phyloP scores from a whole-genome alignment of 2,329 filamentous ascomycete species.

The Ascochyta clinopodiicola region DNA sequence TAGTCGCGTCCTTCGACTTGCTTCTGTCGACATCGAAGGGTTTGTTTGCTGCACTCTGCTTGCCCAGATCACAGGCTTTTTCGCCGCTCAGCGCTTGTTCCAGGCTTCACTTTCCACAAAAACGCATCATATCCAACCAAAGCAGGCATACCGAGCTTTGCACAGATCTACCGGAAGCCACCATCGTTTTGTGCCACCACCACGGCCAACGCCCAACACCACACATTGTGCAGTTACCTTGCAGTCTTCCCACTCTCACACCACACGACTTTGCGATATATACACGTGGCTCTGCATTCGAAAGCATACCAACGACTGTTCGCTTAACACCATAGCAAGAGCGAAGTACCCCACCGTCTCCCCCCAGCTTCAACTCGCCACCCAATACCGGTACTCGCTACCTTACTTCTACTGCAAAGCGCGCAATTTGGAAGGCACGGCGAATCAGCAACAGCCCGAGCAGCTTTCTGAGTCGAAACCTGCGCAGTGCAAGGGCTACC shows the following conservation, averaged over 20 bases:
- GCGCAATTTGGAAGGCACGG: neutral
- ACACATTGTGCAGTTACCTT: slow-evolving; percentile 7
- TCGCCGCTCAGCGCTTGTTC: neutral
- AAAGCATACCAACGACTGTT: neutral
- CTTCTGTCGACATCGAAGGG: slow-evolving; percentile 28
- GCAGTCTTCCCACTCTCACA: neutral
- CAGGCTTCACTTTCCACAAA: neutral
- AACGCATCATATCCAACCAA: slow-evolving; percentile 1
- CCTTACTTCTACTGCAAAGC: neutral
- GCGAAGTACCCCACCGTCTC: slow-evolving; percentile 24
- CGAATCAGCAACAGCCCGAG: slow-evolving; percentile 1
- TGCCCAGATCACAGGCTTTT: neutral
- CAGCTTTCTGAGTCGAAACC: neutral
- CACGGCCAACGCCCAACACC: slow-evolving; percentile 11
- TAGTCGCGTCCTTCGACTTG: slow-evolving; percentile 32
- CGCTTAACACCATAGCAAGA: neutral
- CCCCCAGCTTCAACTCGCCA: slow-evolving; percentile 22
- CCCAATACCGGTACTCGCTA: neutral
- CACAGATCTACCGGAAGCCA: slow-evolving; percentile 20
- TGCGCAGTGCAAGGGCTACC: slow-evolving; percentile 2
- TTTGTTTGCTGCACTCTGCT: slow-evolving; percentile 9
- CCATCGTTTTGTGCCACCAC: slow-evolving; percentile 21
- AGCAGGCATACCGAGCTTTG: slow-evolving; percentile 17
- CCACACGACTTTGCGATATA: neutral
- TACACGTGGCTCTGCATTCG: neutral